phyloP scores from a whole-genome alignment of 2,329 filamentous ascomycete genomes.

The Diaporthe amygdali region DNA sequence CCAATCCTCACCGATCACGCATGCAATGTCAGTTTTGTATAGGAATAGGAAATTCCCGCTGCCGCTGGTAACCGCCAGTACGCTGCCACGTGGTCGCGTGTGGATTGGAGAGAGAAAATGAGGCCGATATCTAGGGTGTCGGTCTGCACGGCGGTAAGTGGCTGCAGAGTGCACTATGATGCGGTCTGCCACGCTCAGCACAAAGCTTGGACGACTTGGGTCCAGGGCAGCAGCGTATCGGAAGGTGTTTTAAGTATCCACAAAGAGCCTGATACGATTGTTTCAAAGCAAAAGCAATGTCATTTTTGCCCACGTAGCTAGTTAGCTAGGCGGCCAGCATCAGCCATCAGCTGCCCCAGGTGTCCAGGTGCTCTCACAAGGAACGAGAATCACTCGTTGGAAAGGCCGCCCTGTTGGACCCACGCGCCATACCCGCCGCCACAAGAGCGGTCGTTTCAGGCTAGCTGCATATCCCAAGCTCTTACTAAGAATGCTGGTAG shows the following conservation, averaged over 20 bases:
- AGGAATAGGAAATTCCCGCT: neutral
- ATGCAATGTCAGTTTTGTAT: neutral
- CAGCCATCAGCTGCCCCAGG: neutral
- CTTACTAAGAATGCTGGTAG: neutral
- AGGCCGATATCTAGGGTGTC: neutral
- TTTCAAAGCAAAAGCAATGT: neutral
- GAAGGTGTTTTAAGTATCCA: conserved; percentile 9
- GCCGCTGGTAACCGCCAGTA: neutral
- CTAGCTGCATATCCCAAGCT: neutral
- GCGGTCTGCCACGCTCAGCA: neutral
- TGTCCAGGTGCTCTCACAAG: neutral
- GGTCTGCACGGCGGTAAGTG: conserved; percentile 10
- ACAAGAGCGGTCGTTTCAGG: neutral
- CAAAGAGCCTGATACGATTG: conserved; percentile 1
- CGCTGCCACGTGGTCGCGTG: conserved; percentile 8
- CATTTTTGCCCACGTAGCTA: neutral
- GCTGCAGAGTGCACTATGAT: neutral
- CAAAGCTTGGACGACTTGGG: neutral
- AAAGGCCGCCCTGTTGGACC: neutral
- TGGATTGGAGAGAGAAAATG: neutral
- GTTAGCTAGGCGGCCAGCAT: neutral
- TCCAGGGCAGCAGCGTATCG: conserved; percentile 2
- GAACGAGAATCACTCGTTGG: neutral
- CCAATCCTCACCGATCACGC: neutral
- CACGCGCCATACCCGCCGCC: conserved; percentile 9